These are phyloP conservation scores for Trametes hirsuta DNA, from an alignment of 1,284 basidiomycete genomes.

Conservation along the genomic window DNA sequence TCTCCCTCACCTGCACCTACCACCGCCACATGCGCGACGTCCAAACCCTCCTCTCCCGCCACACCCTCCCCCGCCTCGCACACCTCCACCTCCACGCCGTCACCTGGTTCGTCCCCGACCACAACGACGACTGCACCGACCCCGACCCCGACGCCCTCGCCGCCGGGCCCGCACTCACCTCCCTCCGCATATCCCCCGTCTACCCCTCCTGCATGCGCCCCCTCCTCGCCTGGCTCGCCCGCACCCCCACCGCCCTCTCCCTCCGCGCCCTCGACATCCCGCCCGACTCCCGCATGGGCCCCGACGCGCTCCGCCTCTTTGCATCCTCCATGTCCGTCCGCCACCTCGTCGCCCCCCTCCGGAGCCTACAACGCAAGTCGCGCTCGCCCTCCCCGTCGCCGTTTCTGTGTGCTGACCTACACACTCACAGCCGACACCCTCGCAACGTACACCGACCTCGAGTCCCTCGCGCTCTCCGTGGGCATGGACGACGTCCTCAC, in stretches of 20 bases:
- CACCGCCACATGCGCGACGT: constrained; percentile 11
- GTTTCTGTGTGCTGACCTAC: not conserved
- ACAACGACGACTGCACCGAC: not conserved
- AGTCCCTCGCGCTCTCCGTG: constrained; percentile 9
- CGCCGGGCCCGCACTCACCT: constrained; percentile 4
- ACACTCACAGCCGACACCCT: not conserved
- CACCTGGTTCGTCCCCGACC: constrained; percentile 7
- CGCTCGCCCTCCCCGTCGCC: too few relatives aligned
- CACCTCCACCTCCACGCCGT: constrained; percentile 10
- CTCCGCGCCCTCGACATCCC: constrained; percentile 9
- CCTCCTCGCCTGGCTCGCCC: constrained; percentile 12
- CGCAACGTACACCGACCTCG: constrained; percentile 4
- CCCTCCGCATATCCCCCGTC: constrained; percentile 7
- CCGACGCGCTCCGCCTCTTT: constrained; percentile 6
- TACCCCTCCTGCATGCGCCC: constrained; percentile 14
- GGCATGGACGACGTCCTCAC: constrained; percentile 8
- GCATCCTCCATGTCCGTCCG: constrained; percentile 3
- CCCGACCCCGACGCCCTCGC: not conserved
- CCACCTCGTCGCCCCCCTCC: constrained; percentile 6
- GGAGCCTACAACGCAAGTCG: constrained; percentile 4
- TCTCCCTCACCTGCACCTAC: constrained; percentile 8
- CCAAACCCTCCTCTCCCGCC: constrained; percentile 5
- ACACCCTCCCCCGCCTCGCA: constrained; percentile 7
- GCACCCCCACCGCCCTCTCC: constrained; percentile 5
- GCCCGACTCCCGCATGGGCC: constrained; percentile 1